Percentiles rank a stretch among this genome's conserved stretches.
Conservation (phyloP, 169 alveolate genomes). For the Cytauxzoon felis region DNA sequence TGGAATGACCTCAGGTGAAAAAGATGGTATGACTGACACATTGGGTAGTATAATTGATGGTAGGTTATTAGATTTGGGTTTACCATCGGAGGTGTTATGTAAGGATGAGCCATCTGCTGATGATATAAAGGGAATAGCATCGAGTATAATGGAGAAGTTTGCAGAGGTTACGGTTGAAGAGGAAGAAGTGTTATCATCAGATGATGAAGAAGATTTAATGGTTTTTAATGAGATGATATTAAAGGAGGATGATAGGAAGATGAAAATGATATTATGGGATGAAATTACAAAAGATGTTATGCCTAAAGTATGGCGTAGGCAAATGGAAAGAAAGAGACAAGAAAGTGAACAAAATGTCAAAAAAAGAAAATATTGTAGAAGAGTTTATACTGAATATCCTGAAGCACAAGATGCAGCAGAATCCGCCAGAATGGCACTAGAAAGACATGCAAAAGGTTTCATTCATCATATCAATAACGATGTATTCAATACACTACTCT, state of each 20-base stretch:
- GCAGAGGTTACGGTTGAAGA: not conserved
- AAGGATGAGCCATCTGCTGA: slow-evolving; percentile 56
- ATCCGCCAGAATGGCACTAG: slow-evolving; percentile 64
- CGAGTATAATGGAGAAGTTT: not conserved
- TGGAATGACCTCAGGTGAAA: too few relatives aligned
- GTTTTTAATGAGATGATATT: slow-evolving; percentile 67
- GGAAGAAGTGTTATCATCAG: slow-evolving; percentile 16
- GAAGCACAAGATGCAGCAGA: slow-evolving; percentile 65
- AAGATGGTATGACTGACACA: slow-evolving; percentile 12
- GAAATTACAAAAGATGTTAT: slow-evolving; percentile 78
- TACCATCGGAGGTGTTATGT: slow-evolving; percentile 48
- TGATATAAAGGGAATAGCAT: slow-evolving; percentile 52
- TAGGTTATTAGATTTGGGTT: slow-evolving; percentile 14
- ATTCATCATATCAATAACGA: slow-evolving; percentile 57
- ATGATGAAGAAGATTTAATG: slow-evolving; percentile 64
- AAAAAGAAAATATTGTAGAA: slow-evolving; percentile 55
- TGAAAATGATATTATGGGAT: slow-evolving; percentile 81
- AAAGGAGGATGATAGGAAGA: slow-evolving; percentile 73
- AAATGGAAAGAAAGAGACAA: slow-evolving; percentile 59
- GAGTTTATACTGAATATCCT: slow-evolving; percentile 45
- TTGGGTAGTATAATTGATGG: slow-evolving; percentile 7
- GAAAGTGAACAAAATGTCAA: slow-evolving; percentile 50
- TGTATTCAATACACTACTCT: slow-evolving; percentile 31
- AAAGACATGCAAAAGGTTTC: slow-evolving; percentile 60
- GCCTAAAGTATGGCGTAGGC: slow-evolving; percentile 75